phyloP scores from a whole-genome alignment of 1,139 yeast genomes.

The Candida dubliniensis region DNA sequence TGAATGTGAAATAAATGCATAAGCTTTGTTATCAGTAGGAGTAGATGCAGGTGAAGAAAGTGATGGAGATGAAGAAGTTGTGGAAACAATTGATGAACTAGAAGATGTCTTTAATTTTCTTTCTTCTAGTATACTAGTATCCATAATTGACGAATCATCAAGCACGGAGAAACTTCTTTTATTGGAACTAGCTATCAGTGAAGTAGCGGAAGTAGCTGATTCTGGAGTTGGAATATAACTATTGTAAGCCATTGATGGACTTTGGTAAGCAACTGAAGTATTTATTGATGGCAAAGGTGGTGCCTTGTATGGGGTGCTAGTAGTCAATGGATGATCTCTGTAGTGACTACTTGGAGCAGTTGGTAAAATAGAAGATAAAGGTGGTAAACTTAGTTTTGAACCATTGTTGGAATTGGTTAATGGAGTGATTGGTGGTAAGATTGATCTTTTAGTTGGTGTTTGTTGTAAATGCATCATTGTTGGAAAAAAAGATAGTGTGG shows the following conservation, averaged over 20 bases:
- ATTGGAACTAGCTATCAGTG: neutral
- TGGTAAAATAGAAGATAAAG: conserved; percentile 39
- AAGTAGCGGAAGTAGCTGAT: conserved; percentile 10
- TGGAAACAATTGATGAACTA: too few species aligned
- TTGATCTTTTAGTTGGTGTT: conserved; percentile 32
- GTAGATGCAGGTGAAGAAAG: conserved; percentile 11
- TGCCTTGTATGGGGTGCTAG: conserved; percentile 21
- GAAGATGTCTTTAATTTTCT: conserved; percentile 9
- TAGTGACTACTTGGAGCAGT: conserved; percentile 18
- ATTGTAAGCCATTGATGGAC: conserved; percentile 1
- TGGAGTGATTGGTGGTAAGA: conserved; percentile 26
- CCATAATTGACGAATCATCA: conserved; percentile 6
- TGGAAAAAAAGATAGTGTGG: neutral
- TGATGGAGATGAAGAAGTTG: conserved; percentile 11
- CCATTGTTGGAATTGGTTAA: conserved; percentile 3
- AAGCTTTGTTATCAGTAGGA: conserved; percentile 39
- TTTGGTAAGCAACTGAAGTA: conserved; percentile 3
- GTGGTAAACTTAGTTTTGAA: conserved; percentile 35
- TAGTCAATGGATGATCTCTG: conserved; percentile 37
- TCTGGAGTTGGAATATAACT: conserved; percentile 13
- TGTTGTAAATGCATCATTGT: conserved; percentile 21
- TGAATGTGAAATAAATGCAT: conserved; percentile 90
- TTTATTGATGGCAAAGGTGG: conserved; percentile 29
- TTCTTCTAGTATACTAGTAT: conserved; percentile 14
- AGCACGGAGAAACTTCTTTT: neutral